Percentiles rank a stretch among this genome's conserved stretches.
Evolutionary conservation across 2,329 filamentous ascomycete species (phyloP).

Genomic region (Fusarium transvaalense): DNA sequence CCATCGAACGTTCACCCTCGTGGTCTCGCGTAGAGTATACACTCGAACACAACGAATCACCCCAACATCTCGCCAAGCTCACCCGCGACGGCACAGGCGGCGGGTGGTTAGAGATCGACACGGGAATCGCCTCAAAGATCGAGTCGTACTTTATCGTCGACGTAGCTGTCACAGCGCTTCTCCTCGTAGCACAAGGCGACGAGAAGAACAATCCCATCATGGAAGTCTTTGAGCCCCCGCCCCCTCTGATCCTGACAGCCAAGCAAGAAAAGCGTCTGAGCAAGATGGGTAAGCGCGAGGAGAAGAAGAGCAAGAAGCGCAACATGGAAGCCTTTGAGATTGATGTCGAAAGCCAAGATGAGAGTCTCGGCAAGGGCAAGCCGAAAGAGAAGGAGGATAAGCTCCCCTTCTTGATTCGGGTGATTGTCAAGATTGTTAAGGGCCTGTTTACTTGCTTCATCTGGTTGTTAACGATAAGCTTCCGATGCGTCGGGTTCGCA

Average conservation of each 20-base stretch:
- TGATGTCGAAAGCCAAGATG: conserved; percentile 73
- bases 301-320: conserved; percentile 50
- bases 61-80: conserved; percentile 70
- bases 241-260: conserved; percentile 50
- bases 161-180: conserved; percentile 70
- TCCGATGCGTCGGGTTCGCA: conserved; percentile 66
- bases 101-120: conserved; percentile 73
- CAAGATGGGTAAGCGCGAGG: conserved; percentile 50
- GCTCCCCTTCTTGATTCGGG: conserved; percentile 63
- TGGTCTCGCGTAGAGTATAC: conserved; percentile 74
- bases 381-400: conserved; percentile 59
- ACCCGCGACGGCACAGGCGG: conserved; percentile 70
- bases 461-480: conserved; percentile 67
- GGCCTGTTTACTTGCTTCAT: conserved; percentile 69
- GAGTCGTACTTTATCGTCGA: conserved; percentile 73
- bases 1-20: conserved; percentile 68
- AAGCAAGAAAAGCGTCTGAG: conserved; percentile 48
- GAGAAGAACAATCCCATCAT: conserved; percentile 60
- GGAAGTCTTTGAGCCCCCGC: conserved; percentile 72
- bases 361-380: conserved; percentile 56
- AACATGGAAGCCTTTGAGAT: conserved; percentile 70
- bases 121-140: conserved; percentile 68
- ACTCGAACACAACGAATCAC: conserved; percentile 73
- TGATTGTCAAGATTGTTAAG: conserved; percentile 63
- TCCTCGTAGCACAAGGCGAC: conserved; percentile 70